phyloP scores from a whole-genome alignment of 768 basidiomycete species.

The Macrolepiota dolichaula region DNA sequence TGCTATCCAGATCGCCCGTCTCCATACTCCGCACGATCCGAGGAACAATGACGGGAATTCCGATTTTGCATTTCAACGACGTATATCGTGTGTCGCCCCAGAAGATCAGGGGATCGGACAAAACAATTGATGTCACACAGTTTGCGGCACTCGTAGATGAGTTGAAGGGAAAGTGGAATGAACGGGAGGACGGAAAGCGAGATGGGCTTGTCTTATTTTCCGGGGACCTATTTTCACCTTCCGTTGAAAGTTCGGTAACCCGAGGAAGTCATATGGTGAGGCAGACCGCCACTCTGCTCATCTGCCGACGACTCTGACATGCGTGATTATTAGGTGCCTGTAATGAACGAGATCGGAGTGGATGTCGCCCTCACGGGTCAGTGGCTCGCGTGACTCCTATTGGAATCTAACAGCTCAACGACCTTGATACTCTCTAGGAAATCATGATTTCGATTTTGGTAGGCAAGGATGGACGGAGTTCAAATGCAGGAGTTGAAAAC shows the following conservation, averaged over 20 bases:
- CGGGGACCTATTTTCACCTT: conserved; percentile 87
- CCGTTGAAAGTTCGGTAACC: conserved; percentile 83
- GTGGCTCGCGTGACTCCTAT: conserved; percentile 18
- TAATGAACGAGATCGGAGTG: conserved; percentile 77
- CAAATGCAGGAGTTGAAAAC: not conserved
- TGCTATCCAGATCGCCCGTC: not conserved
- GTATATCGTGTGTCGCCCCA: conserved; percentile 81
- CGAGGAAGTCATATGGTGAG: conserved; percentile 88
- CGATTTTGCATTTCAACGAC: conserved; percentile 75
- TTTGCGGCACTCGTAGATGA: conserved; percentile 71
- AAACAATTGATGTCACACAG: conserved; percentile 84
- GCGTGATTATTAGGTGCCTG: conserved; percentile 63
- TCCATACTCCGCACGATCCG: not conserved
- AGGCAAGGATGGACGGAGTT: conserved; percentile 9
- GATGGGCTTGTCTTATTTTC: conserved; percentile 85
- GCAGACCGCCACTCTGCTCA: not conserved
- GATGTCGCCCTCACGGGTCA: conserved; percentile 79
- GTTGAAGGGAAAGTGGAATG: conserved; percentile 56
- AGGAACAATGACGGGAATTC: conserved; percentile 19
- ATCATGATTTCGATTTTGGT: conserved; percentile 94
- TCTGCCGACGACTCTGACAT: not conserved
- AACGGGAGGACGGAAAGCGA: conserved; percentile 37
- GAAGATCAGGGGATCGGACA: conserved; percentile 49
- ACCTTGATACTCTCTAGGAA: conserved; percentile 44
- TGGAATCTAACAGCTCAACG: not conserved